Percentiles rank a stretch among this genome's conserved stretches.
Conservation (phyloP, 768 basidiomycete species). For the Tephrocybe sp. region DNA sequence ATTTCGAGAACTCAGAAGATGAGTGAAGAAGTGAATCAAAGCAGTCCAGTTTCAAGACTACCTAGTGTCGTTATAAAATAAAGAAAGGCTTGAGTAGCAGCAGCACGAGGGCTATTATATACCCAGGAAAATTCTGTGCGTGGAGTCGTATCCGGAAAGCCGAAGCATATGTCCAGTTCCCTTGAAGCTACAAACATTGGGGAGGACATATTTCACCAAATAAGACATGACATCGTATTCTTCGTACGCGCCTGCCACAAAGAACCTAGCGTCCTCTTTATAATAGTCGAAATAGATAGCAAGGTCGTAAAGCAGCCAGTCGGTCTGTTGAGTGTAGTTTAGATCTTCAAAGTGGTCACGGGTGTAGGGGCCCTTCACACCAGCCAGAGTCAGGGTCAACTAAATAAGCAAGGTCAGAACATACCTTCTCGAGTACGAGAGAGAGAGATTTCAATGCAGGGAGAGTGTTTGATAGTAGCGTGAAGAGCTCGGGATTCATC, state of each 20-base stretch:
- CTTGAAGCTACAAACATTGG: slow-evolving; percentile 10
- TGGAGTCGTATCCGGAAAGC: no score
- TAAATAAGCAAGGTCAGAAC: neutral
- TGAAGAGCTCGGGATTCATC: slow-evolving; percentile 17
- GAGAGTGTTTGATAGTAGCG: slow-evolving; percentile 19
- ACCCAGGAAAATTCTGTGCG: no score
- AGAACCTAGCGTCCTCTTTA: slow-evolving; percentile 4
- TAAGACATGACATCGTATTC: slow-evolving; percentile 7
- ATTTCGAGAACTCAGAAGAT: no score
- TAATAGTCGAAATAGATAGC: slow-evolving; percentile 7
- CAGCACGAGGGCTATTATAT: no score
- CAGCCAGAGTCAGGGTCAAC: no score
- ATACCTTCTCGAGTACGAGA: slow-evolving; percentile 16
- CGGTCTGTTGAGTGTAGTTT: neutral
- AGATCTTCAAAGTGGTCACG: neutral
- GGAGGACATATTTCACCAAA: slow-evolving; percentile 2
- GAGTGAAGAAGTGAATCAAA: no score
- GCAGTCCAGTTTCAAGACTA: no score
- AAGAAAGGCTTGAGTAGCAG: no score
- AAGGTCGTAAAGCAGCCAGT: slow-evolving; percentile 16
- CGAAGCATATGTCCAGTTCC: slow-evolving; percentile 4
- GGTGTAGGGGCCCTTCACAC: neutral
- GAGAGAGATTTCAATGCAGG: slow-evolving; percentile 21
- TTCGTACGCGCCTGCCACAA: neutral
- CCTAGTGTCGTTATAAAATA: no score